Percentiles rank a stretch among this genome's conserved stretches.
phyloP scores from a whole-genome alignment of 768 basidiomycete genomes.

The Amanita pallidorosea region DNA sequence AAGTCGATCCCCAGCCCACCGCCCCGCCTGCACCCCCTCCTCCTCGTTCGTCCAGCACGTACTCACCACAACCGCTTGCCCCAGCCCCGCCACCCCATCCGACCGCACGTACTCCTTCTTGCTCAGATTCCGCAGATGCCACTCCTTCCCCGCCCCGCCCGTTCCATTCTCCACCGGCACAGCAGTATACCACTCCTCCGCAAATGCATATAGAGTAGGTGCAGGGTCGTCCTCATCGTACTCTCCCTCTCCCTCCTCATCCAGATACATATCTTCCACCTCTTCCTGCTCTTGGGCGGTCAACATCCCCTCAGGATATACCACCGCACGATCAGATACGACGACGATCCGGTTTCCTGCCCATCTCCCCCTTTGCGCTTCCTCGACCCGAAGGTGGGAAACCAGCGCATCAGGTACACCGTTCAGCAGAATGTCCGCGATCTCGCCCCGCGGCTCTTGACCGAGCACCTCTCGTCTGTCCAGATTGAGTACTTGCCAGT shows the following conservation, averaged over 20 bases:
- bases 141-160: not conserved
- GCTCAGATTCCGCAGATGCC: conserved; percentile 1
- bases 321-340: conserved; percentile 6
- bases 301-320: conserved; percentile 6
- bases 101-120: conserved; percentile 4
- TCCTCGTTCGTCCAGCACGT: conserved; percentile 5
- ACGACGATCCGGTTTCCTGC: conserved; percentile 6
- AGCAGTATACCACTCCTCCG: conserved; percentile 4
- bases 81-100: not conserved
- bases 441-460: conserved; percentile 3
- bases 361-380: not conserved
- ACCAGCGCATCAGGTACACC: conserved; percentile 1
- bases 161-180: not conserved
- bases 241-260: not conserved
- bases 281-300: conserved; percentile 4
- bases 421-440: not conserved
- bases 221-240: conserved; percentile 3
- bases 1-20: conserved; percentile 5
- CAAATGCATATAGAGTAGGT: conserved; percentile 1
- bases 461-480: conserved; percentile 4
- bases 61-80: not conserved
- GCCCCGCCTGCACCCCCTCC: conserved; percentile 1
- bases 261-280: conserved; percentile 6
- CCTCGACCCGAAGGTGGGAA: not conserved
- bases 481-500: conserved; percentile 6